Evolutionary conservation across 805 yeast genomes (phyloP), one percentile per base, ranked within the genome.

Genomic region (Cyberlindnera mycetangii): DNA sequence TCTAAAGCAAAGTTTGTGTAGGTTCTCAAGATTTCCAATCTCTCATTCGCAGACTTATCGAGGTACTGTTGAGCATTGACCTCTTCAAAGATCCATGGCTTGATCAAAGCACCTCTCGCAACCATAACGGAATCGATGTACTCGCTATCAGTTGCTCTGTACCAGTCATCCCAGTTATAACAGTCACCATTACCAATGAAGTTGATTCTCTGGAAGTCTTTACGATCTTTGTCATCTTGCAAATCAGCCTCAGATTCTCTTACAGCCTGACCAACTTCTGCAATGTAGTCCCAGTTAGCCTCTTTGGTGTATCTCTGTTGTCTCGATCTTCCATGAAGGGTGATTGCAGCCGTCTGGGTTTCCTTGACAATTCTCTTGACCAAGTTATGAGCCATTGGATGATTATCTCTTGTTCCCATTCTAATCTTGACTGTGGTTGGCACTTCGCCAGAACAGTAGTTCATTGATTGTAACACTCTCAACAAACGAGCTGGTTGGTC

Each of bases 1-100:
- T 89, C 89, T 53, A 93, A 72, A 0, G 99, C 97, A 62, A 70
- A 86, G 43, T 81, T 68, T 4, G 95, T 80, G 61, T 81, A 93
- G 41, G 74, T 75, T 51, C 72, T 71, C 56, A 92, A 65, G 34
- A 84, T 78, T 30, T 83, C 95, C 45, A 93, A 75, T 64, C 99
- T 78, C 67, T 93, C 97, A 17, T 83, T 71, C n/a, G 96, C 83
- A 2, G 88, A 72, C 68, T 92, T 93, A 65, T 93, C 99, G 50
- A 93, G 67, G 63, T 89, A 82, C 65, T 93, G 98, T 56, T 82
- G 80, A 7, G 92, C 73, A 47, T 92, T 95, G 45, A 93, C 78
- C 67, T 93, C 99, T 69, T 93, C 97, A 56, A 92, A 93, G 41
- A 93, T 87, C 99, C 99, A 93, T 28, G 99, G 99, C 67, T 93